Evolutionary conservation across 2,329 filamentous ascomycete species (phyloP).

Genomic region (Zymoseptoria pseudotritici): DNA sequence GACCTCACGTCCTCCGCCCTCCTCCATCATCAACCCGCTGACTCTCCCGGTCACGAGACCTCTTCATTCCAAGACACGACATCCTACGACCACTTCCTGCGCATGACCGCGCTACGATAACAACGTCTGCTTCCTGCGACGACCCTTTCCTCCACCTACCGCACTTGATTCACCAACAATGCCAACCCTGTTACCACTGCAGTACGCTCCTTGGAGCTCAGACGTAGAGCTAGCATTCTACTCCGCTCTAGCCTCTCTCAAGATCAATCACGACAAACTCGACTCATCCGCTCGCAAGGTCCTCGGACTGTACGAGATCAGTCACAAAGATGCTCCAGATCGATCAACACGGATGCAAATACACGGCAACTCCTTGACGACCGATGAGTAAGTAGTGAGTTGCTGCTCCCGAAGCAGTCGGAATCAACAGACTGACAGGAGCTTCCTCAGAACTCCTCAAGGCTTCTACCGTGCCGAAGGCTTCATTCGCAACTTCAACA

Average conservation of each 20-base stretch:
- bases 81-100: not conserved
- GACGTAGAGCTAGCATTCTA: slow-evolving; percentile 97
- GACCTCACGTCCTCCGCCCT: not conserved
- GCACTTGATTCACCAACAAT: slow-evolving; percentile 3
- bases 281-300: slow-evolving; percentile 85
- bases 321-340: slow-evolving; percentile 60
- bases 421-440: not conserved
- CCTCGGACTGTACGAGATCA: slow-evolving; percentile 82
- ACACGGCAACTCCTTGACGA: slow-evolving; percentile 75
- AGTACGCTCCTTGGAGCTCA: slow-evolving; percentile 84
- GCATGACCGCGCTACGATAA: not conserved
- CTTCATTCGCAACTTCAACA: slow-evolving; percentile 93
- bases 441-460: slow-evolving; percentile 51
- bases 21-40: not conserved
- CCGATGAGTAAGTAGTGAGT: slow-evolving; percentile 59
- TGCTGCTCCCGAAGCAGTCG: not conserved
- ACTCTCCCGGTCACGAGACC: not conserved
- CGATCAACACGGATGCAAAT: slow-evolving; percentile 86
- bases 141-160: not conserved
- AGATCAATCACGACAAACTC: slow-evolving; percentile 95
- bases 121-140: not conserved
- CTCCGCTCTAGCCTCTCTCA: slow-evolving; percentile 79
- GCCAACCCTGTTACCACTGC: slow-evolving; percentile 36
- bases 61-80: not conserved
- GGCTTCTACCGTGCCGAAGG: slow-evolving; percentile 79